Conservation (phyloP, 345 rosid species). For the Rhodamnia argentea region DNA sequence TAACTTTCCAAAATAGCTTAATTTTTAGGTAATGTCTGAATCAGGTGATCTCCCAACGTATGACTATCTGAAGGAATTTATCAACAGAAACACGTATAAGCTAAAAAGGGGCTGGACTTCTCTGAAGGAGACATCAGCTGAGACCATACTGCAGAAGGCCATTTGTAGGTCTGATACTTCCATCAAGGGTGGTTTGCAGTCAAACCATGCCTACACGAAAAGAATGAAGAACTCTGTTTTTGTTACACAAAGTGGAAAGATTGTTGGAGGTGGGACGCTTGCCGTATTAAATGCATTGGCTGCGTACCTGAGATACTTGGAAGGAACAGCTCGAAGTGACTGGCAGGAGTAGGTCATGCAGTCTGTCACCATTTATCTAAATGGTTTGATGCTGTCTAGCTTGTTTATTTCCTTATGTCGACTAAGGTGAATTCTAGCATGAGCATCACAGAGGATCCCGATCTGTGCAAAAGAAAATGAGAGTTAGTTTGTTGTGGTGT, state of each 20-base stretch:
- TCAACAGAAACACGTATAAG: slow-evolving; percentile 26
- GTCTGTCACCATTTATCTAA: not conserved
- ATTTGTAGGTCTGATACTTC: slow-evolving; percentile 14
- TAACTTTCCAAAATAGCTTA: not conserved
- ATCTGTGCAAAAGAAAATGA: not conserved
- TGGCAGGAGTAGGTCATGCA: slow-evolving; percentile 79
- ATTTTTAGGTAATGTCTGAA: not conserved
- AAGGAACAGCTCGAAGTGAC: slow-evolving; percentile 78
- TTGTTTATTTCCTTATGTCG: not conserved
- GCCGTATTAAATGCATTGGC: slow-evolving; percentile 52
- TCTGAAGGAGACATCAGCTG: slow-evolving; percentile 37
- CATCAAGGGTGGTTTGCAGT: slow-evolving; percentile 3
- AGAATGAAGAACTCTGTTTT: slow-evolving; percentile 47
- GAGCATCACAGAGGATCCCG: not conserved
- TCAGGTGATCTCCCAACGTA: slow-evolving; percentile 73
- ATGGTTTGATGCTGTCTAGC: not conserved
- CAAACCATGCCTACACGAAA: slow-evolving; percentile 14
- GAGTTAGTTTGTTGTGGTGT: not conserved
- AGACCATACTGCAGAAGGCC: slow-evolving; percentile 31
- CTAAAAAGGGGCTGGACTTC: slow-evolving; percentile 31
- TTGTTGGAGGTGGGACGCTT: slow-evolving; percentile 69
- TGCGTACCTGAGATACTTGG: slow-evolving; percentile 76
- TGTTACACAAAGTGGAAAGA: slow-evolving; percentile 33
- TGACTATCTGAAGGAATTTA: slow-evolving; percentile 47
- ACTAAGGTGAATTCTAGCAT: not conserved